These are phyloP conservation scores for Aurifilum marmelostoma DNA, from an alignment of 2,329 filamentous ascomycete genomes.

Conservation along the genomic window DNA sequence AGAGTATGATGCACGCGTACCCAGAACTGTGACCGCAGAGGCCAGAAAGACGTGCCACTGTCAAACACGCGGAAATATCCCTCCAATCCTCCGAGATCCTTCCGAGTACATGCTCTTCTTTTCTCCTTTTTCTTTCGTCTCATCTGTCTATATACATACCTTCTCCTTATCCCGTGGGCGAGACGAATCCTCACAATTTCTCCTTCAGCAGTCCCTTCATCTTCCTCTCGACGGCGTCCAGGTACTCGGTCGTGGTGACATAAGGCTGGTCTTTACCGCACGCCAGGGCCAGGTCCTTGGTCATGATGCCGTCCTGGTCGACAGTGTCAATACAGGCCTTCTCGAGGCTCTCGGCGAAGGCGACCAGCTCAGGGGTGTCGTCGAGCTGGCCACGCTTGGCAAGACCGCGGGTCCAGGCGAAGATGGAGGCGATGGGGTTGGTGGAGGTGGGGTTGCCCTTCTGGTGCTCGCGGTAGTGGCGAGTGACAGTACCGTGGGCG, in stretches of 20 bases:
- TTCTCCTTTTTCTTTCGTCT: not conserved
- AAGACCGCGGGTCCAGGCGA: slow-evolving; percentile 96
- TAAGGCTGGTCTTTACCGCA: slow-evolving; percentile 89
- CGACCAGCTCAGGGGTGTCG: slow-evolving; percentile 85
- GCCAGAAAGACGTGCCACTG: not conserved
- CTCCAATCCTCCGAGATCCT: not conserved
- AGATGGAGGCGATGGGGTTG: slow-evolving; percentile 98
- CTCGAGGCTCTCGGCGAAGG: slow-evolving; percentile 91
- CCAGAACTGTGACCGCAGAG: not conserved
- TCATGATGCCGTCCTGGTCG: slow-evolving; percentile 94
- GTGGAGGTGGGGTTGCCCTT: slow-evolving; percentile 97
- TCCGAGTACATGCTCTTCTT: not conserved
- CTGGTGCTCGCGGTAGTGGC: slow-evolving; percentile 98
- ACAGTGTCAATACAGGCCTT: slow-evolving; percentile 93
- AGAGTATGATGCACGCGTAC: not conserved
- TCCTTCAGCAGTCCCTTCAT: slow-evolving; percentile 79
- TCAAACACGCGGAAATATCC: not conserved
- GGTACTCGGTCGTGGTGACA: slow-evolving; percentile 90
- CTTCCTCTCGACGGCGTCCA: slow-evolving; percentile 88
- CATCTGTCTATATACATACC: not conserved
- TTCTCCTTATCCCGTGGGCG: no score
- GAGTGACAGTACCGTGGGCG: slow-evolving; percentile 96
- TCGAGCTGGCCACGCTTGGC: slow-evolving; percentile 93
- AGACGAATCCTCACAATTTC: slow-evolving; percentile 71
- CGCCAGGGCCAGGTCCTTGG: slow-evolving; percentile 96